Percentiles rank a stretch among this genome's conserved stretches.
phyloP scores from a whole-genome alignment of 176 grass and related monocot species.

The Aegilops bicornis region DNA sequence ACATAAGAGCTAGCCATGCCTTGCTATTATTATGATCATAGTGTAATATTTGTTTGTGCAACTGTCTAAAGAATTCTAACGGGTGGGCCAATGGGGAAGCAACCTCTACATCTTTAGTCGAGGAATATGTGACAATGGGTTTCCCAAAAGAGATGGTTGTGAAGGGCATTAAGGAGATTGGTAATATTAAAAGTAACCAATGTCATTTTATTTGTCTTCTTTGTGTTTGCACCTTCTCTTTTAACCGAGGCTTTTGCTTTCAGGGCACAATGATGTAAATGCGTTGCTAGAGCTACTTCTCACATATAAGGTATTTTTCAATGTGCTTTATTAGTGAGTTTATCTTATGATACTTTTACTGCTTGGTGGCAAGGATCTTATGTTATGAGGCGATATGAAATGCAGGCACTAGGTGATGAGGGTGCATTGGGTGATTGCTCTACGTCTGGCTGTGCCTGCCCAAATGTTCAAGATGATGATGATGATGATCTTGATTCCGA shows the following conservation, averaged over 20 bases:
- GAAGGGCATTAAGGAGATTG: slow-evolving; percentile 51
- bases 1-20: not conserved
- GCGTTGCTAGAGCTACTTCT: slow-evolving; percentile 76
- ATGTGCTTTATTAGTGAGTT: slow-evolving; percentile 14
- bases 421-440: slow-evolving; percentile 22
- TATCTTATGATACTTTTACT: not conserved
- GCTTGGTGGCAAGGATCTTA: not conserved
- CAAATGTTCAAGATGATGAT: slow-evolving; percentile 10
- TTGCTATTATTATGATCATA: slow-evolving; percentile 17
- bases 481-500: slow-evolving; percentile 37
- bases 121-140: slow-evolving; percentile 54
- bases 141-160: slow-evolving; percentile 48
- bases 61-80: slow-evolving; percentile 36
- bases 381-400: slow-evolving; percentile 20
- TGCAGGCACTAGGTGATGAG: slow-evolving; percentile 53
- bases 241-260: slow-evolving; percentile 23
- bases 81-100: slow-evolving; percentile 10
- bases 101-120: slow-evolving; percentile 27
- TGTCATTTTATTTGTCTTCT: slow-evolving; percentile 21
- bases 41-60: slow-evolving; percentile 19
- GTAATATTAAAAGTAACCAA: slow-evolving; percentile 28
- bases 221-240: slow-evolving; percentile 24
- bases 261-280: slow-evolving; percentile 62
- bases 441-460: slow-evolving; percentile 15
- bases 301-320: slow-evolving; percentile 50